phyloP scores from a whole-genome alignment of 257 asterid genomes.

The Solanum lignicaule region DNA sequence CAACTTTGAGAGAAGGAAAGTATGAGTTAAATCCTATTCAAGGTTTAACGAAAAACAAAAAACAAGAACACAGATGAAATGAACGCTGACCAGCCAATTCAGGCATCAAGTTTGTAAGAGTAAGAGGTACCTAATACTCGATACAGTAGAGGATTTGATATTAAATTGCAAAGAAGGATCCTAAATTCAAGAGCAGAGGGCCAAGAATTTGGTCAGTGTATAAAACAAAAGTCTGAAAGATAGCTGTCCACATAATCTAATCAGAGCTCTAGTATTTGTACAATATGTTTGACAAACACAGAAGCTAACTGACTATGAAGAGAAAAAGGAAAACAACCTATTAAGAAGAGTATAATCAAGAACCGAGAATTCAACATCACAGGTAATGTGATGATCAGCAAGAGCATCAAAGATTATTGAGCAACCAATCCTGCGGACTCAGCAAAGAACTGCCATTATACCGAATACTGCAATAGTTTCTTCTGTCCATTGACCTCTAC shows the following conservation, averaged over 20 bases:
- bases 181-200: not conserved
- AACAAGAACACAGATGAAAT: not conserved
- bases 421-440: not conserved
- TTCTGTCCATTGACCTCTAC: constrained; percentile 9
- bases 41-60: not conserved
- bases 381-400: not conserved
- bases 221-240: not conserved
- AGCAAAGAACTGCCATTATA: constrained; percentile 2
- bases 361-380: not conserved
- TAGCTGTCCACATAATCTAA: not conserved
- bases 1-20: constrained; percentile 13
- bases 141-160: not conserved
- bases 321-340: not conserved
- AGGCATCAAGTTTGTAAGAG: not conserved
- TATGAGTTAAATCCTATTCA: constrained; percentile 20
- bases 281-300: not conserved
- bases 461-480: constrained; percentile 7
- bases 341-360: not conserved
- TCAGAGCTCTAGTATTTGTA: not conserved
- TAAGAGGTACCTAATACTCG: not conserved
- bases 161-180: not conserved
- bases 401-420: not conserved
- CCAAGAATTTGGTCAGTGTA: not conserved
- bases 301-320: not conserved
- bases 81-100: constrained; percentile 6